Conservation (phyloP, 1,139 yeast genomes). For the Geotrichum citri-aurantii region DNA sequence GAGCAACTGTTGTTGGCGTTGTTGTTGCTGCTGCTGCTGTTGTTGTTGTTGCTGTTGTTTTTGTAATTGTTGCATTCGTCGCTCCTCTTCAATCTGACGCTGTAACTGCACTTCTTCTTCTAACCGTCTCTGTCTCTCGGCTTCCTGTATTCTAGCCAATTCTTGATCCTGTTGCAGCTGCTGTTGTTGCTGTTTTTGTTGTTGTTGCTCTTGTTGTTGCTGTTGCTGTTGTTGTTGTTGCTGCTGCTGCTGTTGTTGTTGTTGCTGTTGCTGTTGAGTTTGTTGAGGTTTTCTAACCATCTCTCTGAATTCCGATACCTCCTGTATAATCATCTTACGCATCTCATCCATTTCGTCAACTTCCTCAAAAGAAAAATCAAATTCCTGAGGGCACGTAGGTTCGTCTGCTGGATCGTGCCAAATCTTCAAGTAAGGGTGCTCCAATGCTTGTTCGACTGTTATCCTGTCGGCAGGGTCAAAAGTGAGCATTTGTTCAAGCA, state of each 20-base stretch:
- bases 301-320: conserved; percentile 71
- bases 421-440: conserved; percentile 80
- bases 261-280: conserved; percentile 52
- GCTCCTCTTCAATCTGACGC: conserved; percentile 21
- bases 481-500: conserved; percentile 74
- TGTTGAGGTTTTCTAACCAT: conserved; percentile 63
- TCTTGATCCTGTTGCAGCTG: conserved; percentile 22
- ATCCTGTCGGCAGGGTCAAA: conserved; percentile 84
- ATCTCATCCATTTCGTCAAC: conserved; percentile 74
- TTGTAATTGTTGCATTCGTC: conserved; percentile 22
- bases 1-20: conserved; percentile 23
- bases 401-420: conserved; percentile 98
- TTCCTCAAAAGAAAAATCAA: conserved; percentile 86
- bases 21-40: conserved; percentile 28
- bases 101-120: conserved; percentile 18
- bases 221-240: conserved; percentile 21
- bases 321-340: conserved; percentile 73
- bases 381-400: conserved; percentile 74
- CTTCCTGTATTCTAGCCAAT: conserved; percentile 21
- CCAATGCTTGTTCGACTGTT: conserved; percentile 80
- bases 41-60: conserved; percentile 24
- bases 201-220: conserved; percentile 24
- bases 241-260: conserved; percentile 20
- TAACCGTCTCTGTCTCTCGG: conserved; percentile 22
- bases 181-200: conserved; percentile 22